Percentiles rank a stretch among this genome's conserved stretches.
phyloP scores from a whole-genome alignment of 2,329 filamentous ascomycete species.

The Remersonia thermophila region DNA sequence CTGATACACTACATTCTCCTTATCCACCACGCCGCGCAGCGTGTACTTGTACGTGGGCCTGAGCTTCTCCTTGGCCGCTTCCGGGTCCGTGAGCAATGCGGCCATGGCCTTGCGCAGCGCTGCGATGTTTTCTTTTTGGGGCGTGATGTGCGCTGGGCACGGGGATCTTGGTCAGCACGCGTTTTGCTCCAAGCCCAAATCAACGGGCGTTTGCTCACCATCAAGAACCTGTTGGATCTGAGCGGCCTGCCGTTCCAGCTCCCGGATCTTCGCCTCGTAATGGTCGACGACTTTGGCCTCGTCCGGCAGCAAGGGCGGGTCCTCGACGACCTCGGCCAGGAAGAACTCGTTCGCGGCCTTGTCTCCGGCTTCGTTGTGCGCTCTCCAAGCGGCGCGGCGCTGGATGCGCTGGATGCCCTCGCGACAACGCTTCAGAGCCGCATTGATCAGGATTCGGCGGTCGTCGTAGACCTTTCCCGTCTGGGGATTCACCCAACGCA shows the following conservation, averaged over 20 bases:
- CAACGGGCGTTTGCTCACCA: constrained; percentile 9
- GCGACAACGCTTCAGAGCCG: constrained; percentile 8
- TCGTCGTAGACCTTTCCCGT: constrained; percentile 7
- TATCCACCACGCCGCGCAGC: constrained; percentile 21
- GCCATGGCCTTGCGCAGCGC: constrained; percentile 2
- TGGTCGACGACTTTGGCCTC: constrained; percentile 10
- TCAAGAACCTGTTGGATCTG: constrained; percentile 10
- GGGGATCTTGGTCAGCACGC: neutral
- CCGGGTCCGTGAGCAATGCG: constrained; percentile 15
- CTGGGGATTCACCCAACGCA: constrained; percentile 7
- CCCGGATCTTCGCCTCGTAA: constrained; percentile 9
- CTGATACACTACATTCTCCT: constrained; percentile 19
- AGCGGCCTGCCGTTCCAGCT: constrained; percentile 7
- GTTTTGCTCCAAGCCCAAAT: too few relatives aligned
- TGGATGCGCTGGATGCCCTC: constrained; percentile 9
- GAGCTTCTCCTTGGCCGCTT: constrained; percentile 14
- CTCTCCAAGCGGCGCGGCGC: constrained; percentile 11
- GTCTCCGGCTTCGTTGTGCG: constrained; percentile 6
- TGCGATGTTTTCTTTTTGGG: constrained; percentile 3
- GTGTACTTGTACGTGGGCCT: constrained; percentile 19
- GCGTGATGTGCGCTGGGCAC: constrained; percentile 4
- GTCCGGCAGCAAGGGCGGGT: constrained; percentile 8
- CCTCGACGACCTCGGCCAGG: constrained; percentile 9
- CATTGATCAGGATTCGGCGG: constrained; percentile 8
- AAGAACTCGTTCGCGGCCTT: constrained; percentile 9